phyloP scores from a whole-genome alignment of 2,329 filamentous ascomycete species.

The Hortaea werneckii region DNA sequence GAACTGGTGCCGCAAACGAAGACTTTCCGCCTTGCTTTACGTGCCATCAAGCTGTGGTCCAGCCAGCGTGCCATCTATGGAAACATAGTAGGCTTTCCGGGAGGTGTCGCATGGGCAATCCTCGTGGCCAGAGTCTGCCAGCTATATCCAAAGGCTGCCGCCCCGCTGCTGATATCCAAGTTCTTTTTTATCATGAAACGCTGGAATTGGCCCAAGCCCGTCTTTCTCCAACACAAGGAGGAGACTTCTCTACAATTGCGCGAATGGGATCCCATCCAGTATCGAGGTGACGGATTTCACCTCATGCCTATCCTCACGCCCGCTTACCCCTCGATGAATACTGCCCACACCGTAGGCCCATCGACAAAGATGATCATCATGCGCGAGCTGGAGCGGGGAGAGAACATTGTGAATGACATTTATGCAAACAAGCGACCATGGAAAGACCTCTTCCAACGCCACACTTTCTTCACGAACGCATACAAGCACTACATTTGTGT shows the following conservation, averaged over 20 bases:
- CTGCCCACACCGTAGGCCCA: constrained; percentile 83
- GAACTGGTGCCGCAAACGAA: constrained; percentile 78
- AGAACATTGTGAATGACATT: constrained; percentile 69
- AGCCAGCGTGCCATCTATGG: constrained; percentile 86
- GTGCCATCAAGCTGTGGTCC: constrained; percentile 94
- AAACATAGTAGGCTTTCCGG: constrained; percentile 92
- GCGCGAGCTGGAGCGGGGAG: constrained; percentile 68
- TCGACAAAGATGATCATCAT: constrained; percentile 81
- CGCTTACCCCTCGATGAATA: constrained; percentile 94
- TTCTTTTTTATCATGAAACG: constrained; percentile 87
- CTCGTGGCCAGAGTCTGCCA: constrained; percentile 92
- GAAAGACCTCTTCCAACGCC: constrained; percentile 80
- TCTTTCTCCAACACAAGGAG: constrained; percentile 76
- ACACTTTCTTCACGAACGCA: constrained; percentile 84
- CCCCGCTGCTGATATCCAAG: constrained; percentile 79
- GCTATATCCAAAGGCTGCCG: constrained; percentile 84
- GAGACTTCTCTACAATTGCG: constrained; percentile 65
- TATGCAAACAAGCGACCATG: constrained; percentile 66
- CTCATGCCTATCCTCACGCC: constrained; percentile 98
- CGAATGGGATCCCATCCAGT: constrained; percentile 89
- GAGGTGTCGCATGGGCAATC: constrained; percentile 97
- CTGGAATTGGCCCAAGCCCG: constrained; percentile 93
- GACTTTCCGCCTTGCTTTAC: constrained; percentile 78
- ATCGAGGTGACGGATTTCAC: constrained; percentile 71
- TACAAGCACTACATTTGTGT: constrained; percentile 96